Base-by-base conservation (phyloP, 345 rosid genomes). In the Ricinus communis region DNA sequence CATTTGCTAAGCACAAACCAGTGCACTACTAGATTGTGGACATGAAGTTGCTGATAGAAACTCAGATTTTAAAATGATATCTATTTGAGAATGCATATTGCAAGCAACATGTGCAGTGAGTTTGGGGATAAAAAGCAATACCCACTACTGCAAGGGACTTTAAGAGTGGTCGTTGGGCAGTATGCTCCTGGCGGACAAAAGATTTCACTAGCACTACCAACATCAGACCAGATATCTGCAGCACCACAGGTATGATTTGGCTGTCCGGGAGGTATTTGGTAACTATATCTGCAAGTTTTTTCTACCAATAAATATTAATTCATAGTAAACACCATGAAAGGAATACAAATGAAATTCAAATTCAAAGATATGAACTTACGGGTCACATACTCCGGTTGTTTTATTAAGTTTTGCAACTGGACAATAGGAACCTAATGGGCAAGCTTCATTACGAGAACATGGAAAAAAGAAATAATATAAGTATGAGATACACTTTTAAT, bases 171-270 rank as follows among this genome's bases (percentile, higher is more conserved):
- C 33, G 85, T 82, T 45, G 97, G 98, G 74, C 97, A 93, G 83
- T 83, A 93, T 18, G 98, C 89, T 73, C 98, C 97, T 7, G 95
- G 86, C 2, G 89, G 78, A 62, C 98, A 95, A 86, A 95, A 95
- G 9, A 89, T 71, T 77, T 90, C 93, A 30, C 81, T 58, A 71
- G 90, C 80, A 38, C 75, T 78, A 63, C 24, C 74, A 61, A 90
- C 79, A 80, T 90, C 92, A 3, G 96, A 88, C 99, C 99, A 95
- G 53, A 83, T 74, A 76, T 95, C 85, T 65, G 99, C 97, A 69
- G 96, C 91, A 59, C 99, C 97, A 79, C 99, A 95, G 22, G 89
- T 84, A 75, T 89, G 96, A 82, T 87, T 84, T 55, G 84, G 79
- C 47, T 64, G 12, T 71, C 90, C 93, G 21, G 89, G 82, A 72